Percentiles rank a stretch among this genome's conserved stretches.
Evolutionary conservation across 176 grass and related monocot genomes (phyloP).

Genomic region (Elymus sibiricus): DNA sequence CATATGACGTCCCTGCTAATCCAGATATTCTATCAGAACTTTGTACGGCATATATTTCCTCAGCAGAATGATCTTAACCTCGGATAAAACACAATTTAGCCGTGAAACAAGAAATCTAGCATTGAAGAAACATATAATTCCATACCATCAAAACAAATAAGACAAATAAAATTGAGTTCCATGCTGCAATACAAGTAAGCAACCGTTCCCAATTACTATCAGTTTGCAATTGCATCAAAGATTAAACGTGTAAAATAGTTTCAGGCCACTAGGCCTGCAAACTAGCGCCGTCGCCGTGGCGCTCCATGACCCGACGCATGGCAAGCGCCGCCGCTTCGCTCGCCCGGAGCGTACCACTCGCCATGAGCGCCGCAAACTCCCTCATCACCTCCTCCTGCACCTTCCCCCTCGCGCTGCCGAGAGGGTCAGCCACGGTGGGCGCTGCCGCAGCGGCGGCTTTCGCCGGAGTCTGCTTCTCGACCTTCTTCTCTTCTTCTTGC

Average conservation of each 20-base stretch:
- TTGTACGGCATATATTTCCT: not conserved
- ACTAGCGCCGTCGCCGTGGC: constrained; percentile 38
- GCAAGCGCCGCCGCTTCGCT: constrained; percentile 6
- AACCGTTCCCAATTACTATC: not conserved
- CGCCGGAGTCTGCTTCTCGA: not conserved
- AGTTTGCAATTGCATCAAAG: not conserved
- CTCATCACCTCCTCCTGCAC: constrained; percentile 41
- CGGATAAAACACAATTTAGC: not conserved
- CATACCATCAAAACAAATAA: not conserved
- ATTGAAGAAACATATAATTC: too few species aligned
- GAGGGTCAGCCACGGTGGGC: constrained; percentile 7
- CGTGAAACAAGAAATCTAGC: not conserved
- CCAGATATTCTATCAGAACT: not conserved
- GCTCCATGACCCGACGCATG: constrained; percentile 4
- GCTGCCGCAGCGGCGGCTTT: not conserved
- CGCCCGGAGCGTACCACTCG: constrained; percentile 32
- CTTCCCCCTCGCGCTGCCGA: constrained; percentile 47
- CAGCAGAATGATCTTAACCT: not conserved
- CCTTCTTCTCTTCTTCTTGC: constrained; percentile 10
- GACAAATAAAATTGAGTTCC: not conserved
- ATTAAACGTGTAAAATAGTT: not conserved
- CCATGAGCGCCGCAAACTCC: too few species aligned
- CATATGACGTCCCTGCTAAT: not conserved
- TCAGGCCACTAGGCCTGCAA: not conserved
- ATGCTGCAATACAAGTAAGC: not conserved